Conservation (phyloP, 2,329 filamentous ascomycete species). For the Cercospora sesami region DNA sequence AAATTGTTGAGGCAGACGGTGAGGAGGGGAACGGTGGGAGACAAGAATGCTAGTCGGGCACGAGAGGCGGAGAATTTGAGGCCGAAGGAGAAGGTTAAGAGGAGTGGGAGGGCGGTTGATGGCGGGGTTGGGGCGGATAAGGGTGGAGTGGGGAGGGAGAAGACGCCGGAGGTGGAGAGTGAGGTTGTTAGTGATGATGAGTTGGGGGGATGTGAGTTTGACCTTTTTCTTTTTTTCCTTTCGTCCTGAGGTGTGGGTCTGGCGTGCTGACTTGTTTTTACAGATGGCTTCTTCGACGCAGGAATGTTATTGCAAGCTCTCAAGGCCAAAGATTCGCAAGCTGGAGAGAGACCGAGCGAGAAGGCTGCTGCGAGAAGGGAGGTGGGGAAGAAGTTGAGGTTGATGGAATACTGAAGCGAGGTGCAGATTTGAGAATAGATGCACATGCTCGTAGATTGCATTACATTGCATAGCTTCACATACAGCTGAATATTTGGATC, state of each 20-base stretch:
- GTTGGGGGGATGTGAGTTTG: conserved; percentile 82
- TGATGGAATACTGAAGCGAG: conserved; percentile 63
- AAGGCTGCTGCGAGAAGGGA: conserved; percentile 65
- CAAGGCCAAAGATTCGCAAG: conserved; percentile 61
- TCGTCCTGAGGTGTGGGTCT: neutral
- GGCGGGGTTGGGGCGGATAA: conserved; percentile 50
- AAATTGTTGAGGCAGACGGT: conserved; percentile 74
- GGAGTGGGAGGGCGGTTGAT: conserved; percentile 68
- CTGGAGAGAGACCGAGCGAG: conserved; percentile 52
- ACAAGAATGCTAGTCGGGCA: conserved; percentile 58
- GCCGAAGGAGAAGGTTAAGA: conserved; percentile 59
- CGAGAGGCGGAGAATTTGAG: conserved; percentile 60
- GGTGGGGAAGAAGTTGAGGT: conserved; percentile 70
- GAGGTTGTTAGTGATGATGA: conserved; percentile 77
- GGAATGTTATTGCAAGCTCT: conserved; percentile 90
- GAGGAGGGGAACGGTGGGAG: conserved; percentile 53
- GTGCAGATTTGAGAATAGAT: too few relatives aligned
- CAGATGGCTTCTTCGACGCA: conserved; percentile 96
- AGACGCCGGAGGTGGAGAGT: conserved; percentile 45
- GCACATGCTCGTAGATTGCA: neutral
- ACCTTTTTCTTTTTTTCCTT: neutral
- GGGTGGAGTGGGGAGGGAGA: neutral
- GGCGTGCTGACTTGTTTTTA: neutral
- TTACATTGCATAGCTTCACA: neutral
- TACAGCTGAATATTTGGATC: too few relatives aligned